phyloP scores from a whole-genome alignment of 805 yeast species.

The Candida sphagnicola region DNA sequence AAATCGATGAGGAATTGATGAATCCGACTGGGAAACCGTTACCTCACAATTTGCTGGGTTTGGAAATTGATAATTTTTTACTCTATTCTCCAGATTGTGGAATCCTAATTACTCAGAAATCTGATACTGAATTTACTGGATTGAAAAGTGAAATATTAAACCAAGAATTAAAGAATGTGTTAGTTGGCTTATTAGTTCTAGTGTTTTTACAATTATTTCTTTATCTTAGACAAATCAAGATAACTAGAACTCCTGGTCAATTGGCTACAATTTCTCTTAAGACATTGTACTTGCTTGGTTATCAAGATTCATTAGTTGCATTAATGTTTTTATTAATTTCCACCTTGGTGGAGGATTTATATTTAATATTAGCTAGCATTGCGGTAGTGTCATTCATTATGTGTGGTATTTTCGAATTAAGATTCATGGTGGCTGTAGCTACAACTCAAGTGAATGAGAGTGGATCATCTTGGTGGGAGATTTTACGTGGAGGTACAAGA shows the following conservation, averaged over 20 bases:
- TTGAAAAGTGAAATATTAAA: conserved; percentile 49
- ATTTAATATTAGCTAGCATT: conserved; percentile 63
- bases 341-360: conserved; percentile 50
- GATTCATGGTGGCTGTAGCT: conserved; percentile 64
- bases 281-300: conserved; percentile 56
- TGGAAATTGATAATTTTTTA: conserved; percentile 53
- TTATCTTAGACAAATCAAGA: conserved; percentile 65
- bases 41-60: conserved; percentile 45
- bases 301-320: conserved; percentile 71
- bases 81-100: conserved; percentile 92
- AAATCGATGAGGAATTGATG: conserved; percentile 67
- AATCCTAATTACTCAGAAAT: conserved; percentile 33
- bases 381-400: conserved; percentile 67
- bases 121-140: conserved; percentile 39
- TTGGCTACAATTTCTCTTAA: conserved; percentile 59
- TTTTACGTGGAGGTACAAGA: conserved; percentile 55
- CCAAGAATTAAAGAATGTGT: conserved; percentile 32
- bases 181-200: conserved; percentile 44
- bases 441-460: conserved; percentile 72
- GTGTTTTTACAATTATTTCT: conserved; percentile 49
- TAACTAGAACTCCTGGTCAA: conserved; percentile 74
- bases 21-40: conserved; percentile 81
- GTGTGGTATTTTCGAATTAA: conserved; percentile 70
- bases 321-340: conserved; percentile 59
- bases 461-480: conserved; percentile 60